These are phyloP conservation scores for Physcia stellaris DNA, from an alignment of 495 filamentous ascomycete species.

Conservation along the genomic window DNA sequence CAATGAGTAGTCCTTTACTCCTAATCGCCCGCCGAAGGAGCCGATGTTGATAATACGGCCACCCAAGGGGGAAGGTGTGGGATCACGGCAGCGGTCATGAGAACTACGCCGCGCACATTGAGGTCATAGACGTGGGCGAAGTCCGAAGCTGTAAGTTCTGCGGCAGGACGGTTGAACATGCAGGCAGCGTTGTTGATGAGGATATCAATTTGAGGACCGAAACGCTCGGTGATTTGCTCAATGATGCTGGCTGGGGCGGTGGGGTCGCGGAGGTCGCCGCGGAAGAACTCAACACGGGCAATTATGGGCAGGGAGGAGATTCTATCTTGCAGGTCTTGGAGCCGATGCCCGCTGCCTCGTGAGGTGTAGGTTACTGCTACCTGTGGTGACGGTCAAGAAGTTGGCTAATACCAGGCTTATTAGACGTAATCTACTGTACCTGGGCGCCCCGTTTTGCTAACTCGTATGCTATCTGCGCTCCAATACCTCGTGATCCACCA, in stretches of 20 bases:
- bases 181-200: constrained; percentile 17
- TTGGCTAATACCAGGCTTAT: not conserved
- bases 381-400: constrained; percentile 11
- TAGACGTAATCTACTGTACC: constrained; percentile 4
- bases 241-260: constrained; percentile 12
- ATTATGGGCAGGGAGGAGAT: constrained; percentile 21
- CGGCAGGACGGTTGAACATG: constrained; percentile 11
- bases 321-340: constrained; percentile 19
- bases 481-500: constrained; percentile 22
- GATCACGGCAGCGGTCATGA: constrained; percentile 31
- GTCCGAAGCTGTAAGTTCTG: constrained; percentile 22
- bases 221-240: constrained; percentile 9
- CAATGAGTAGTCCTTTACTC: constrained; percentile 20
- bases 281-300: constrained; percentile 21
- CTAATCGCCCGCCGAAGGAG: constrained; percentile 30
- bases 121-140: constrained; percentile 25
- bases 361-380: constrained; percentile 30
- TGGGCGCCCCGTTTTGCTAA: constrained; percentile 21
- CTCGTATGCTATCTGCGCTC: constrained; percentile 19
- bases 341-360: constrained; percentile 19
- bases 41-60: constrained; percentile 44
- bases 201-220: constrained; percentile 20
- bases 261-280: constrained; percentile 23
- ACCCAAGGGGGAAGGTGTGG: constrained; percentile 27
- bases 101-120: constrained; percentile 26